Percentiles rank a stretch among this genome's conserved stretches.
Conservation (phyloP, 495 filamentous ascomycete species). For the Aspergillus campestris region DNA sequence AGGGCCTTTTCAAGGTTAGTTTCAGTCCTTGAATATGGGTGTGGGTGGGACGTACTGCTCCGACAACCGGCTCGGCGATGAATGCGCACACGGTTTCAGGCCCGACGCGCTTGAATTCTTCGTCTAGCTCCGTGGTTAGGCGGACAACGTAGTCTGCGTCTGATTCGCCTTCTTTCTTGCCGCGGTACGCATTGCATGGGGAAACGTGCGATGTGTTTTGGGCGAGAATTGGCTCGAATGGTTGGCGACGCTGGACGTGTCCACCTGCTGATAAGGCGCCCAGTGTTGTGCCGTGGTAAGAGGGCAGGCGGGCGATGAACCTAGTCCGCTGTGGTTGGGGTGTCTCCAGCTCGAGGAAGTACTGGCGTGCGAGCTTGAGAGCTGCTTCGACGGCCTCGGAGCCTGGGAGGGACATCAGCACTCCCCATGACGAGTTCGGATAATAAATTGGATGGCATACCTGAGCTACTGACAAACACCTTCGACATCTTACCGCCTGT, state of each 20-base stretch:
- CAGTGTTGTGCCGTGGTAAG: slow-evolving; percentile 71
- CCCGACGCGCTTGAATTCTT: slow-evolving; percentile 63
- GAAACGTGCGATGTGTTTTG: slow-evolving; percentile 55
- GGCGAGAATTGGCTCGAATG: slow-evolving; percentile 58
- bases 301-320: slow-evolving; percentile 60
- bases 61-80: slow-evolving; percentile 63
- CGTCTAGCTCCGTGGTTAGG: slow-evolving; percentile 60
- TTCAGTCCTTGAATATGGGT: neutral
- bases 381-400: slow-evolving; percentile 66
- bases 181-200: slow-evolving; percentile 60
- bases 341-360: slow-evolving; percentile 44
- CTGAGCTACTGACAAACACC: slow-evolving; percentile 46
- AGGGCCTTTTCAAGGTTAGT: slow-evolving; percentile 26
- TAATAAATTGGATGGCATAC: slow-evolving; percentile 27
- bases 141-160: slow-evolving; percentile 47
- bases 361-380: slow-evolving; percentile 56
- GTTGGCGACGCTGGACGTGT: slow-evolving; percentile 51
- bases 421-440: neutral
- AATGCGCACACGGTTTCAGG: slow-evolving; percentile 69
- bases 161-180: slow-evolving; percentile 38
- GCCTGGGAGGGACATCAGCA: slow-evolving; percentile 26
- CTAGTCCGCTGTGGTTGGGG: slow-evolving; percentile 41
- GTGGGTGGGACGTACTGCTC: slow-evolving; percentile 34
- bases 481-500: slow-evolving; percentile 39
- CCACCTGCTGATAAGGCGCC: slow-evolving; percentile 57